phyloP scores from a whole-genome alignment of 371 early-diverging fungal genomes.

The Apophysomyces sp. region DNA sequence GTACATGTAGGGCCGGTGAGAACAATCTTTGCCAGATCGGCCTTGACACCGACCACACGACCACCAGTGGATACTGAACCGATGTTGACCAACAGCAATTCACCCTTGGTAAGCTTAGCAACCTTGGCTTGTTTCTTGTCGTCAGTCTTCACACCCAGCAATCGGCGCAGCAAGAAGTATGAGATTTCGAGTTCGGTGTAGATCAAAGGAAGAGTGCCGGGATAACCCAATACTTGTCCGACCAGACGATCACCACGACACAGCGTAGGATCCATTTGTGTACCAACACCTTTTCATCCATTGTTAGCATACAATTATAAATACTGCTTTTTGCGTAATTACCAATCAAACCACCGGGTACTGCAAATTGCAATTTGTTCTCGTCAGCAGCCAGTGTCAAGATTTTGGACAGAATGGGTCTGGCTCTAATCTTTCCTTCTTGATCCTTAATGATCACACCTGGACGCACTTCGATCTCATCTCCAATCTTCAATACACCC shows the following conservation, averaged over 20 bases:
- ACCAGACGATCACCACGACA: conserved; percentile 99
- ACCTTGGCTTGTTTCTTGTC: conserved; percentile 97
- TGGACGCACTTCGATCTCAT: conserved; percentile 99
- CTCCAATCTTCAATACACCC: conserved; percentile 96
- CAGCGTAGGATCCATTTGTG: conserved; percentile 97
- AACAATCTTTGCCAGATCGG: conserved; percentile 92
- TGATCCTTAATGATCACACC: conserved; percentile 95
- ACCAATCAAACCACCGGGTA: conserved; percentile 99
- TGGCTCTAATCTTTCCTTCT: conserved; percentile 86
- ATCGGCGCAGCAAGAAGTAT: conserved; percentile 96
- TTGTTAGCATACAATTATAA: not conserved
- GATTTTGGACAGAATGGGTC: conserved; percentile 94
- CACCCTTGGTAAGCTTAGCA: conserved; percentile 90
- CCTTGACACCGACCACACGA: conserved; percentile 91
- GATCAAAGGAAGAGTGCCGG: conserved; percentile 96
- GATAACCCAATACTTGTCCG: conserved; percentile 98
- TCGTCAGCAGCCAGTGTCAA: conserved; percentile 93
- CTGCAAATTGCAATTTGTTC: conserved; percentile 96
- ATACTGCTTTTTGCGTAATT: not conserved
- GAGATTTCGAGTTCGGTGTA: conserved; percentile 96
- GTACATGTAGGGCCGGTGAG: conserved; percentile 98
- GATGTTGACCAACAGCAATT: conserved; percentile 98
- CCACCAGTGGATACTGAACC: conserved; percentile 99
- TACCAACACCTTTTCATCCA: conserved; percentile 87
- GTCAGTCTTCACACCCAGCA: conserved; percentile 95